phyloP scores from a whole-genome alignment of 2,329 filamentous ascomycete genomes.

The Emergomyces pasteurianus region DNA sequence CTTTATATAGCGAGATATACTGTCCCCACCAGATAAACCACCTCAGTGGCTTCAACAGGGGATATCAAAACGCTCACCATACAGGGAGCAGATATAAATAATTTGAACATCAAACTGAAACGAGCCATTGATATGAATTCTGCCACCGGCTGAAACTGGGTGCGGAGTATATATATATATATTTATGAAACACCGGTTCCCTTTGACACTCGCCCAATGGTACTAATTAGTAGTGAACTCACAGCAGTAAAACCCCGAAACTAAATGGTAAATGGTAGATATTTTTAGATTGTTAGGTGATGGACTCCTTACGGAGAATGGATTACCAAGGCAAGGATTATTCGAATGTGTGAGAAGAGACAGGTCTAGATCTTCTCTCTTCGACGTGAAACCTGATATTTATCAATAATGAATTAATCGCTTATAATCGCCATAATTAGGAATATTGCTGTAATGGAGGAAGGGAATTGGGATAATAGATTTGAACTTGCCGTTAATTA shows the following conservation, averaged over 20 bases:
- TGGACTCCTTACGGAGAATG: too few species aligned
- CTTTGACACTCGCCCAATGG: background rate
- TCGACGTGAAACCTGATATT: background rate
- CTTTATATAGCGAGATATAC: background rate
- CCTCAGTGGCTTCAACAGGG: background rate
- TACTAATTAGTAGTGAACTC: background rate
- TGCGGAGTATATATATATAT: background rate
- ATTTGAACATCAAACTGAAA: background rate
- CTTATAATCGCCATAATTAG: background rate
- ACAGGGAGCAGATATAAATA: background rate
- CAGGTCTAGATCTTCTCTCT: background rate
- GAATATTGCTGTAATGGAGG: background rate
- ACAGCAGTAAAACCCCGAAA: background rate
- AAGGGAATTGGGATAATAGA: background rate
- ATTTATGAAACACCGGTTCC: background rate
- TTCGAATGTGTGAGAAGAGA: background rate
- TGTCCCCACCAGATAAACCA: background rate
- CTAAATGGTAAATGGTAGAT: background rate
- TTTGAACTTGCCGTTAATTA: too few species aligned
- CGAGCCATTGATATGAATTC: background rate
- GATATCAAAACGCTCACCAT: background rate
- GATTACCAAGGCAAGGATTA: too few species aligned
- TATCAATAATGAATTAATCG: background rate
- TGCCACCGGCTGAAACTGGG: background rate
- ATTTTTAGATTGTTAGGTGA: too few species aligned